Conservation (phyloP, 2,329 filamentous ascomycete species). For the Ceratocystis colombiana region DNA sequence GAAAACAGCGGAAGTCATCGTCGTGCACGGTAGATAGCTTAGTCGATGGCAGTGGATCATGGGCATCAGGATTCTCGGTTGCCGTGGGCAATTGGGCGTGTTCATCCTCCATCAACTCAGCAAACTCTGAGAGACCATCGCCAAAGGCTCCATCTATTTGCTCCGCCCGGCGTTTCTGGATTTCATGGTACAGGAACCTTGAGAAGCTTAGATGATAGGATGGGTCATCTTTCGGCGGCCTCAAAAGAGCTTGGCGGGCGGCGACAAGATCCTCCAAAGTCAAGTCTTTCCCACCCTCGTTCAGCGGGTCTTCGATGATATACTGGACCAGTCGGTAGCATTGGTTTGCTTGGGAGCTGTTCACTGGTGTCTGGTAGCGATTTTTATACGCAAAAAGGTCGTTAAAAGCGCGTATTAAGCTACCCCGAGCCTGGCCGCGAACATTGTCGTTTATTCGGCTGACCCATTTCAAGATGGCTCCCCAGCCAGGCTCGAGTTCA, state of each 20-base stretch:
- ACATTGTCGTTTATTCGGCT: constrained; percentile 52
- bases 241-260: constrained; percentile 39
- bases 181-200: constrained; percentile 36
- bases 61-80: constrained; percentile 24
- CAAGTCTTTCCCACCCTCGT: constrained; percentile 31
- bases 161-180: constrained; percentile 25
- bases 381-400: constrained; percentile 52
- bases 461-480: constrained; percentile 58
- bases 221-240: constrained; percentile 37
- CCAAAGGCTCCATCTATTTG: constrained; percentile 27
- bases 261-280: constrained; percentile 37
- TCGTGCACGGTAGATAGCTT: constrained; percentile 20
- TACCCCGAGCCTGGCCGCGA: constrained; percentile 52
- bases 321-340: constrained; percentile 50
- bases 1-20: constrained; percentile 37
- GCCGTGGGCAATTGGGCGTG: constrained; percentile 6
- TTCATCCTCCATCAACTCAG: constrained; percentile 28
- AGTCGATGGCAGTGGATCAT: constrained; percentile 17
- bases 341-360: constrained; percentile 55
- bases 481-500: constrained; percentile 59
- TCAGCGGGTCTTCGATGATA: constrained; percentile 38
- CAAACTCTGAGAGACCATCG: constrained; percentile 23
- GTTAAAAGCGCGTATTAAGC: constrained; percentile 55
- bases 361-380: constrained; percentile 41
- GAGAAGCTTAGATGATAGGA: constrained; percentile 42